Evolutionary conservation across 257 asterid species (phyloP).

Genomic region (Scutellaria minor): DNA sequence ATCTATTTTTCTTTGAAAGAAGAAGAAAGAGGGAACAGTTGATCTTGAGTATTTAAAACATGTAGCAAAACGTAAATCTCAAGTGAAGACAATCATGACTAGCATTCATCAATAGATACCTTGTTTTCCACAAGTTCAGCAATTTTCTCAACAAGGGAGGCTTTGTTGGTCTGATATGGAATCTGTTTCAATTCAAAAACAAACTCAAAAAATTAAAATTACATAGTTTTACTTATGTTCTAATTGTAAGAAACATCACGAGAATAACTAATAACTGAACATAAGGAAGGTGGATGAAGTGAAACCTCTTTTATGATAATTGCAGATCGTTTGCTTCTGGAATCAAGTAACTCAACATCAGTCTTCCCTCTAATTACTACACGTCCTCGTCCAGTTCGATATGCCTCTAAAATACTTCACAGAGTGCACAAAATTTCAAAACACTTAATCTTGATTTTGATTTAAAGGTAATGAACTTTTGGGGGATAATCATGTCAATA

Average conservation of each 20-base stretch:
- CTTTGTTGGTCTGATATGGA: conserved; percentile 97
- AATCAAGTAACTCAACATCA: conserved; percentile 82
- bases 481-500: not conserved
- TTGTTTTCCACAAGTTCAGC: conserved; percentile 93
- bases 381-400: conserved; percentile 94
- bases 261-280: conserved; percentile 29
- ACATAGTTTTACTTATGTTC: not conserved
- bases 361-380: conserved; percentile 94
- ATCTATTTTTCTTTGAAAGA: not conserved
- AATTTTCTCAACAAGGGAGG: conserved; percentile 92
- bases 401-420: conserved; percentile 87
- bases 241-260: conserved; percentile 9
- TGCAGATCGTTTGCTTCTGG: conserved; percentile 83
- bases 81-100: conserved; percentile 23
- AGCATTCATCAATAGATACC: conserved; percentile 50
- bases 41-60: conserved; percentile 21
- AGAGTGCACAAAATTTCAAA: conserved; percentile 34
- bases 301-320: conserved; percentile 94
- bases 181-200: conserved; percentile 56
- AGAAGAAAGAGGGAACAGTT: not conserved
- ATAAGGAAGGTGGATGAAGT: conserved; percentile 31
- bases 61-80: conserved; percentile 1
- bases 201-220: conserved; percentile 12
- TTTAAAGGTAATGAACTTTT: not conserved
- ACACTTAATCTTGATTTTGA: not conserved